phyloP scores from a whole-genome alignment of 164 flowering plant genomes.

The Paratinospora sagittata region DNA sequence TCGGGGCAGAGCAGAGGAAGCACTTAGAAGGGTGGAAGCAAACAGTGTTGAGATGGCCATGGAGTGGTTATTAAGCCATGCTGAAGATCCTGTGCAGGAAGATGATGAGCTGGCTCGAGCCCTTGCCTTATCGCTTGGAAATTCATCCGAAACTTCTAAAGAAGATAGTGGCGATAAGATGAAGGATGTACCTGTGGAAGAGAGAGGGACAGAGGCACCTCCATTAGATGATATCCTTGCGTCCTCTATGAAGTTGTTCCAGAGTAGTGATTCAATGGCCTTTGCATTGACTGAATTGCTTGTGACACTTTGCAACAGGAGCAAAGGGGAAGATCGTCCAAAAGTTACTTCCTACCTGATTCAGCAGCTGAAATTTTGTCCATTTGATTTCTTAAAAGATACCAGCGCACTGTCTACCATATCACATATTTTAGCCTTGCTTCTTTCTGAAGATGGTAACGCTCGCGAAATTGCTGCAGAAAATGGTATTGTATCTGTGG shows the following conservation, averaged over 20 bases:
- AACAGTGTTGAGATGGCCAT: slow-evolving; percentile 97
- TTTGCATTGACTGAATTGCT: slow-evolving; percentile 76
- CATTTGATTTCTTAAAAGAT: slow-evolving; percentile 53
- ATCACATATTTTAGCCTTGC: slow-evolving; percentile 67
- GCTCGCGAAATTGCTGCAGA: slow-evolving; percentile 68
- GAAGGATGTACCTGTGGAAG: slow-evolving; percentile 44
- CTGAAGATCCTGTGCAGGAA: slow-evolving; percentile 91
- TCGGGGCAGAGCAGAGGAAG: slow-evolving; percentile 91
- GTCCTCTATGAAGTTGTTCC: slow-evolving; percentile 65
- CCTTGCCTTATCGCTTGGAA: slow-evolving; percentile 86
- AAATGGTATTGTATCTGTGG: slow-evolving; percentile 53
- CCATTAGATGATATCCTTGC: slow-evolving; percentile 82
- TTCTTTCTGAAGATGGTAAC: slow-evolving; percentile 70
- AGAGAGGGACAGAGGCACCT: slow-evolving; percentile 47
- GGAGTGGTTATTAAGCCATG: slow-evolving; percentile 91
- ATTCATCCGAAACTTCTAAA: slow-evolving; percentile 63
- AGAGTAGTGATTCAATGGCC: slow-evolving; percentile 62
- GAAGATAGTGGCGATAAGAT: slow-evolving; percentile 52
- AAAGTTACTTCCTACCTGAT: slow-evolving; percentile 60
- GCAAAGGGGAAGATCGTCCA: slow-evolving; percentile 84
- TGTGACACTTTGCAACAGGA: slow-evolving; percentile 67
- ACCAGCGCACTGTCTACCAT: slow-evolving; percentile 45
- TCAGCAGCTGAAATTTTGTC: slow-evolving; percentile 68
- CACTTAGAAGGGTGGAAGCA: slow-evolving; percentile 68
- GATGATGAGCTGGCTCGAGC: slow-evolving; percentile 97